phyloP scores from a whole-genome alignment of 257 asterid genomes.

The Capsicum chinense region DNA sequence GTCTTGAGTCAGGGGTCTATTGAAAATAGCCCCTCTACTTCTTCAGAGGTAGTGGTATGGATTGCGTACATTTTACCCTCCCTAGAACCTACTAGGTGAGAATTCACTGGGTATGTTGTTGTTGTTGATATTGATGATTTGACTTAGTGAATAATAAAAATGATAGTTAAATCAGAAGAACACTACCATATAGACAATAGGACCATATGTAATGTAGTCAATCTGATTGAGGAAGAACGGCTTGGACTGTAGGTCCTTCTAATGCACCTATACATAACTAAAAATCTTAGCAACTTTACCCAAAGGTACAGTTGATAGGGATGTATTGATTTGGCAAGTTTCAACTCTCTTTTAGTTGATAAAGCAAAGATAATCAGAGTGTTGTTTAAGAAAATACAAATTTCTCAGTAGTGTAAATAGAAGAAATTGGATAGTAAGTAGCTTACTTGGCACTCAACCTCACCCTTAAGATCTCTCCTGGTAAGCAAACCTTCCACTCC shows the following conservation, averaged over 20 bases:
- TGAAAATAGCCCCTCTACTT: too few species aligned
- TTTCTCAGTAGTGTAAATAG: not conserved
- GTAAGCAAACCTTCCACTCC: not conserved
- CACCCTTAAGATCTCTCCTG: not conserved
- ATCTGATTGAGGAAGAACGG: constrained; percentile 88
- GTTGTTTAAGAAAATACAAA: not conserved
- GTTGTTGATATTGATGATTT: not conserved
- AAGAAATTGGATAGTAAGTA: not conserved
- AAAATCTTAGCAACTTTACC: not conserved
- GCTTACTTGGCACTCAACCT: not conserved
- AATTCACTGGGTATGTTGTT: too few species aligned
- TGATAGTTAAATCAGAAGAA: not conserved
- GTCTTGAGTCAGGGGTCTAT: too few species aligned
- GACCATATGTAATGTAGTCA: constrained; percentile 83
- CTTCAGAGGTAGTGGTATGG: too few species aligned
- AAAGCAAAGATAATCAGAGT: not conserved
- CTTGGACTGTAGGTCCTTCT: constrained; percentile 79
- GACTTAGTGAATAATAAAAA: not conserved
- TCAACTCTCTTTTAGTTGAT: constrained; percentile 7
- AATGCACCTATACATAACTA: constrained; percentile 65
- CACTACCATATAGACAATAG: constrained; percentile 89
- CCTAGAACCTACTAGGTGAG: too few species aligned
- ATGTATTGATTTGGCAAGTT: not conserved
- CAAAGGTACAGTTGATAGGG: not conserved
- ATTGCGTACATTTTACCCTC: too few species aligned